Evolutionary conservation across 208 protist genomes (phyloP).

Genomic region (Blechomonas ayalai): DNA sequence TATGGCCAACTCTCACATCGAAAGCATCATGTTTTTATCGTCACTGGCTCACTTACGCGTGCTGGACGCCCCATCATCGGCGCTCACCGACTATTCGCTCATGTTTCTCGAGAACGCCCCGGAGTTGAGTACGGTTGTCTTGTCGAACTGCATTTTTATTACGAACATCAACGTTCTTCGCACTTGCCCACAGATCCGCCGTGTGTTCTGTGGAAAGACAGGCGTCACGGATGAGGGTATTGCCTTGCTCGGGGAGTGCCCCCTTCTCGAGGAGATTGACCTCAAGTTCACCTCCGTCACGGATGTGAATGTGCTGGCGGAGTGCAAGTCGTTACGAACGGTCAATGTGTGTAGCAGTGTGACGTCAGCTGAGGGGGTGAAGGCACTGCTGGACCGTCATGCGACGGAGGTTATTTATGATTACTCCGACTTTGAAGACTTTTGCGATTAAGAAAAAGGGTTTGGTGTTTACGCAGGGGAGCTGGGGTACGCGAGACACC

Average conservation of each 20-base stretch:
- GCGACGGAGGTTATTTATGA: constrained; percentile 63
- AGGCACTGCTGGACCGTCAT: constrained; percentile 31
- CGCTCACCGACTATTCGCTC: constrained; percentile 44
- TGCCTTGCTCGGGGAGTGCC: constrained; percentile 38
- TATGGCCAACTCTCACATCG: constrained; percentile 47
- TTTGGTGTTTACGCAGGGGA: constrained; percentile 4
- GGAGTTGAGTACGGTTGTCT: constrained; percentile 57
- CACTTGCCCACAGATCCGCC: constrained; percentile 63
- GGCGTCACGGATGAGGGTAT: constrained; percentile 69
- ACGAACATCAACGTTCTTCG: constrained; percentile 71
- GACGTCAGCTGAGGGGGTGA: constrained; percentile 26
- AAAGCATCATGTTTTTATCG: constrained; percentile 58
- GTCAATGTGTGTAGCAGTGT: constrained; percentile 63
- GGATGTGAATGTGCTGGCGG: constrained; percentile 46
- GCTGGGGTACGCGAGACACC: too few relatives aligned
- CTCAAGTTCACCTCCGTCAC: constrained; percentile 59
- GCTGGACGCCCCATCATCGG: constrained; percentile 49
- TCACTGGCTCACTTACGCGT: constrained; percentile 38
- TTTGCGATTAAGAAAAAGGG: constrained; percentile 1
- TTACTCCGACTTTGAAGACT: constrained; percentile 42
- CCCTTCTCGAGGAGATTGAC: constrained; percentile 67
- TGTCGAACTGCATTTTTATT: constrained; percentile 60
- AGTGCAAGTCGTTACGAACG: constrained; percentile 41
- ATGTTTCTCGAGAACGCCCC: constrained; percentile 53
- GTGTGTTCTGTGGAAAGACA: constrained; percentile 58